Evolutionary conservation across 176 grass and related monocot genomes (phyloP).

Genomic region (Hordeum marinum): DNA sequence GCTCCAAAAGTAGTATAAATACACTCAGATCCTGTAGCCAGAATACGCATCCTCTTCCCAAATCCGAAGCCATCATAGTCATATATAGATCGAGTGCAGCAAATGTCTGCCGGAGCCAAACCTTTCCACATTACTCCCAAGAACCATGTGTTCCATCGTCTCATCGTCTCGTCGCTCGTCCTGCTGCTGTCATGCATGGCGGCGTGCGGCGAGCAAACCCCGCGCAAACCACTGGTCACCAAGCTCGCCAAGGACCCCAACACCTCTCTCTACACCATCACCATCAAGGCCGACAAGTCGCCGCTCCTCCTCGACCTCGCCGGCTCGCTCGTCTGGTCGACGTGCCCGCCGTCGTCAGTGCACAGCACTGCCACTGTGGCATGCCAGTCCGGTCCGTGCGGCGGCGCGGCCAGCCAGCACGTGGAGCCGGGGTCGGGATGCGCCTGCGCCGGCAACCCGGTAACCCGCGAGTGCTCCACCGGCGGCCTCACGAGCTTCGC

Average conservation of each 20-base stretch:
- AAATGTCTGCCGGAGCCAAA: not conserved
- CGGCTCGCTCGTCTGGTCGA: slow-evolving; percentile 31
- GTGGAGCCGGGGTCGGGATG: not conserved
- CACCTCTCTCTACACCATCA: not conserved
- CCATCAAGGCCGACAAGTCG: slow-evolving; percentile 2
- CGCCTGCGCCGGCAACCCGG: slow-evolving; percentile 32
- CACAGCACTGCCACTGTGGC: not conserved
- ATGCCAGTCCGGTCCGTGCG: not conserved
- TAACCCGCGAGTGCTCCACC: slow-evolving; percentile 27
- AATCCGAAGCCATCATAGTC: not conserved
- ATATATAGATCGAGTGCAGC: not conserved
- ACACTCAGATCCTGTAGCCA: not conserved
- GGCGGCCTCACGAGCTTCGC: not conserved
- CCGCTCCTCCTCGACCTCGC: slow-evolving; percentile 31
- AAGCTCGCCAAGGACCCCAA: slow-evolving; percentile 13
- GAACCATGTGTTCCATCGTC: too few species aligned
- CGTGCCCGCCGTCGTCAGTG: not conserved
- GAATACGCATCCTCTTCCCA: not conserved
- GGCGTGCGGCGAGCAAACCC: not conserved
- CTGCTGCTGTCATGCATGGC: not conserved
- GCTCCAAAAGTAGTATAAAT: not conserved
- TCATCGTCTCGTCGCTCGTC: not conserved
- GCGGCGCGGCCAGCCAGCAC: not conserved
- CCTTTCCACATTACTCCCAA: too few species aligned
- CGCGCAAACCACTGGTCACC: not conserved